Evolutionary conservation across 2,329 filamentous ascomycete species (phyloP), one percentile per base, ranked within the genome.

Genomic region (Aureobasidium sp.): DNA sequence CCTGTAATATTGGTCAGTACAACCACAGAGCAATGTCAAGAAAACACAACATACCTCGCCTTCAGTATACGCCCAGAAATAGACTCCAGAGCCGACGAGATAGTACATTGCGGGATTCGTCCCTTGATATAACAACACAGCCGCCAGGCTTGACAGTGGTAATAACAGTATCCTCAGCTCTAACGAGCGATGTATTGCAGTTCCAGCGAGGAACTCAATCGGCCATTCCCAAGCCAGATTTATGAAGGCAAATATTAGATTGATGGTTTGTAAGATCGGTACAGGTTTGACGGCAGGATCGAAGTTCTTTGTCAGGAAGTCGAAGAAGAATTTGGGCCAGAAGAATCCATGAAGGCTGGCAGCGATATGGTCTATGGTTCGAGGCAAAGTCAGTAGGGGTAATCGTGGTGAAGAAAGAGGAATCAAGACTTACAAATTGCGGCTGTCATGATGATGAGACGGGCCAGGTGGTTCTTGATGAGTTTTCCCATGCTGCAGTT

Each of bases 391-490:
- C 63, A 69, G 66, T 24, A 20, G 9, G 36, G 3, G 17, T 34
- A 17, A 32, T 17, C 9, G 26, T 51, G 50, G 39, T 10, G 6
- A 15, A 32, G 37, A 6, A n/a, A 37, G 57, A 53, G 52, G 20
- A 44, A 6, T 36, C 55, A 8, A 43, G 47, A 76, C 82, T 60
- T 85, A 92, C 89, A 92, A 63, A 80, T 76, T 68, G 90, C 88
- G 41, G 94, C 91, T 32, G 90, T 90, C 73, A 99, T 81, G 76
- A 96, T 84, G 72, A 99, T 94, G 71, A 99, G 87, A 65, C 94
- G 88, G 69, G 92, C 94, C 91, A 91, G 96, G 81, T 99, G 94
- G 81, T 97, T 97, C 84, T 99, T 99, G 81, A 99, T 97, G 73
- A 99, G 87, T 78, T 88, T 94, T 76, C 94, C 94, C 94, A 99